Evolutionary conservation across 192 early-diverging fungal species (phyloP).

Genomic region (Rhizophagus sp.): DNA sequence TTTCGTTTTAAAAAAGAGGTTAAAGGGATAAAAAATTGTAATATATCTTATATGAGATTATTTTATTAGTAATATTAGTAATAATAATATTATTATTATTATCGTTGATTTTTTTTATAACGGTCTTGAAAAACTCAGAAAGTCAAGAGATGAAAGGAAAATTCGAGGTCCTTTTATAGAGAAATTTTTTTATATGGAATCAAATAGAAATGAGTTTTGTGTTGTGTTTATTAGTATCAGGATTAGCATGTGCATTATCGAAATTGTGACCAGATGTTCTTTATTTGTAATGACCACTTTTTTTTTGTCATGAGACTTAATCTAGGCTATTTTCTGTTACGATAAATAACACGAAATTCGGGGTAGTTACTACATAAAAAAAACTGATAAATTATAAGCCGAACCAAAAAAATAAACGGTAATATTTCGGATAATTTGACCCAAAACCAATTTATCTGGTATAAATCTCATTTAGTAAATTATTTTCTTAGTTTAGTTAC

Average conservation of each 20-base stretch:
- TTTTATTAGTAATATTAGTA: too few species aligned
- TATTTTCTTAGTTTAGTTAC: too few species aligned
- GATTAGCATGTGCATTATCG: not conserved
- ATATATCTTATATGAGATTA: too few species aligned
- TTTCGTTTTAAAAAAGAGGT: not conserved
- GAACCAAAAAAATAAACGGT: not conserved
- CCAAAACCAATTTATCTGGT: too few species aligned
- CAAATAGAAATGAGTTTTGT: not conserved
- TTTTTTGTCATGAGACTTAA: not conserved
- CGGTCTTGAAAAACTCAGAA: not conserved
- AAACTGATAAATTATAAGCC: too few species aligned
- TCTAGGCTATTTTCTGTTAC: not conserved
- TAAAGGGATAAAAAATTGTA: too few species aligned
- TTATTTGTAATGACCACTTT: not conserved
- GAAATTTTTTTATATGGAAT: not conserved
- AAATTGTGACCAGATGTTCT: not conserved
- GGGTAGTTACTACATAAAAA: too few species aligned
- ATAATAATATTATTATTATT: too few species aligned
- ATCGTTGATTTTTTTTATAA: too few species aligned
- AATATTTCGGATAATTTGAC: too few species aligned
- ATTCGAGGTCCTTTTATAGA: slow-evolving; percentile 6
- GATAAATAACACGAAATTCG: not conserved
- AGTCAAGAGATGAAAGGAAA: not conserved
- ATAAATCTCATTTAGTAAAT: too few species aligned
- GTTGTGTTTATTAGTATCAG: not conserved